These are phyloP conservation scores for Xylariaceae sp. DNA, from an alignment of 2,329 filamentous ascomycete species.

Conservation along the genomic window DNA sequence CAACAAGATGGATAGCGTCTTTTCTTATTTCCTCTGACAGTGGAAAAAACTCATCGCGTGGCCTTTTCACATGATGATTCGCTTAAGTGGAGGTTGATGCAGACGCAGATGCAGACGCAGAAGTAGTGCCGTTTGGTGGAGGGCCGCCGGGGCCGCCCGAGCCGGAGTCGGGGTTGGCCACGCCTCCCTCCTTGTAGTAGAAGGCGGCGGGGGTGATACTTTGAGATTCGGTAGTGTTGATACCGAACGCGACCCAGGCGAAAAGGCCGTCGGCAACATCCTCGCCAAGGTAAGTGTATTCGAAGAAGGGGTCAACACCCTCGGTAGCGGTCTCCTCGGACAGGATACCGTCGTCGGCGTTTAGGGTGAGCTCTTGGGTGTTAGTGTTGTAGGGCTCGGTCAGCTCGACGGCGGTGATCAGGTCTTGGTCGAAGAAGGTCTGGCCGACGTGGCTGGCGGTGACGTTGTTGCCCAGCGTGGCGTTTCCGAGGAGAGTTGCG, in stretches of 20 bases:
- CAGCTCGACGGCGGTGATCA: constrained; percentile 54
- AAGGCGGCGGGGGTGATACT: constrained; percentile 38
- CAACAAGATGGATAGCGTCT: not conserved
- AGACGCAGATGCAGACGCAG: not conserved
- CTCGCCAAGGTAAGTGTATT: constrained; percentile 62
- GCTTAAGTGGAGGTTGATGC: not conserved
- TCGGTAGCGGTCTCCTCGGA: constrained; percentile 30
- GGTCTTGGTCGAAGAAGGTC: constrained; percentile 64
- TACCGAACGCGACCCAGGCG: constrained; percentile 57
- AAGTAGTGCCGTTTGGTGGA: not conserved
- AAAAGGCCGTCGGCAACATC: constrained; percentile 54
- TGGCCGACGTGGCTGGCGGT: constrained; percentile 64
- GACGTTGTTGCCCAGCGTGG: constrained; percentile 51
- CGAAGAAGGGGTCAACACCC: constrained; percentile 41
- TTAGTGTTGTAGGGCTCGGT: constrained; percentile 51
- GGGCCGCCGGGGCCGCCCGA: constrained; percentile 22
- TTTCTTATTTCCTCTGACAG: not conserved
- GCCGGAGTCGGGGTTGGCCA: constrained; percentile 30
- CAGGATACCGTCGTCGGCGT: constrained; percentile 36
- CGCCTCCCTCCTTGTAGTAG: constrained; percentile 40
- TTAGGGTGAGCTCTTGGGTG: constrained; percentile 46
- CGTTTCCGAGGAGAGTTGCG: constrained; percentile 41
- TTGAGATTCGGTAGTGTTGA: constrained; percentile 40
- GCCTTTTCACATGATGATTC: not conserved
- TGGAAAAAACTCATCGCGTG: not conserved